These are phyloP conservation scores for Phytophthora sojae DNA, from an alignment of 352 stramenopile genomes.

Conservation along the genomic window DNA sequence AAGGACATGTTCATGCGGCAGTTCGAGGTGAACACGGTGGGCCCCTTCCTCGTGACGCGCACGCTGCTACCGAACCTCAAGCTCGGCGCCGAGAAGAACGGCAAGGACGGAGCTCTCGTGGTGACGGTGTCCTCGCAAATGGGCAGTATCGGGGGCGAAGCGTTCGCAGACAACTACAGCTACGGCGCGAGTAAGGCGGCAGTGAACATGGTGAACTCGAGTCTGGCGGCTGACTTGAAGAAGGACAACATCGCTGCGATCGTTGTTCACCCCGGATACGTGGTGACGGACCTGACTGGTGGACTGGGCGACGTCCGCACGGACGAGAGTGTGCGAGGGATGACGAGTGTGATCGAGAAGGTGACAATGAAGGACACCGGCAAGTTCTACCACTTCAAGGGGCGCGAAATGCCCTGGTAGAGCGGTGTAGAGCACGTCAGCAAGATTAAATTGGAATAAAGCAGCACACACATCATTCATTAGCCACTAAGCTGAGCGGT, in stretches of 20 bases:
- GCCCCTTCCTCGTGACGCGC: constrained; percentile 59
- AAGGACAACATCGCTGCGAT: constrained; percentile 50
- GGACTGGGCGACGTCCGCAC: constrained; percentile 30
- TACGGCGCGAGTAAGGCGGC: constrained; percentile 76
- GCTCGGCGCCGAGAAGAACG: constrained; percentile 28
- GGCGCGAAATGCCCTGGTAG: constrained; percentile 52
- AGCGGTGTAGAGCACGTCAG: background rate
- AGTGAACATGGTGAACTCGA: constrained; percentile 68
- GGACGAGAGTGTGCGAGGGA: constrained; percentile 37
- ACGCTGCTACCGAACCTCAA: constrained; percentile 52
- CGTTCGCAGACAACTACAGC: constrained; percentile 46
- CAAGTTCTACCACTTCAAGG: constrained; percentile 62
- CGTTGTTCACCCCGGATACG: constrained; percentile 57
- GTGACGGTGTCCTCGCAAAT: constrained; percentile 44
- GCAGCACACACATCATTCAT: too few species aligned
- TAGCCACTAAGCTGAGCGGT: too few species aligned
- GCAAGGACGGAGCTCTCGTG: constrained; percentile 34
- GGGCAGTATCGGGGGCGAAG: constrained; percentile 25
- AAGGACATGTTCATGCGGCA: constrained; percentile 55
- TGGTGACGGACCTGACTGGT: constrained; percentile 53
- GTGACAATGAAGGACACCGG: constrained; percentile 42
- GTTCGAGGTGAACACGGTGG: constrained; percentile 71
- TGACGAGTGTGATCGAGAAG: constrained; percentile 37
- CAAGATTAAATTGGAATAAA: background rate
- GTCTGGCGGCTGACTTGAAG: constrained; percentile 53